phyloP scores from a whole-genome alignment of 306 rosid genomes.

The Begonia loranthoides region DNA sequence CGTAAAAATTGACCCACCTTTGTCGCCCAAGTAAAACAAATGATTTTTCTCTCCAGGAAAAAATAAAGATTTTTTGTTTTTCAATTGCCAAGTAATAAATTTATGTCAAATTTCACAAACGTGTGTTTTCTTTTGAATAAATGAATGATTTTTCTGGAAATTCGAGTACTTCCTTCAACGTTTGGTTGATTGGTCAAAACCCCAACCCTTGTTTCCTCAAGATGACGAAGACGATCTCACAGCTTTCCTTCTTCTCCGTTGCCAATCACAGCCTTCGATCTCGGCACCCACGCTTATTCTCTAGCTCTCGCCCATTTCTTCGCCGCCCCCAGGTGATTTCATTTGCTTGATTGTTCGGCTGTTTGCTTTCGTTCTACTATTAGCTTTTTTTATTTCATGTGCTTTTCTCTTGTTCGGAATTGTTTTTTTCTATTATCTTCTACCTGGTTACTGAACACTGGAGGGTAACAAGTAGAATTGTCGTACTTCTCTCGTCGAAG shows the following conservation, averaged over 20 bases:
- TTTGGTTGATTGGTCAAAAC: background rate
- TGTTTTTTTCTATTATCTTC: background rate
- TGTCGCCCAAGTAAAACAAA: too few relatives aligned
- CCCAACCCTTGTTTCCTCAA: background rate
- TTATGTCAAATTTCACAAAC: too few relatives aligned
- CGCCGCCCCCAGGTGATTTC: slow-evolving; percentile 31
- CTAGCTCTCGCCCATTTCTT: slow-evolving; percentile 19
- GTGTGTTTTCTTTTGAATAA: too few relatives aligned
- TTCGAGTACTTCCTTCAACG: too few relatives aligned
- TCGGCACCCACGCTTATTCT: slow-evolving; percentile 11
- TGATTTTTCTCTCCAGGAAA: too few relatives aligned
- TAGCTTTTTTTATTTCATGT: background rate
- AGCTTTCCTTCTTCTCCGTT: slow-evolving; percentile 40
- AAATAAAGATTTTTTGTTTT: too few relatives aligned
- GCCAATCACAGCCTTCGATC: slow-evolving; percentile 26
- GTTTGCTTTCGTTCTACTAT: background rate
- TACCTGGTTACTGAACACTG: background rate
- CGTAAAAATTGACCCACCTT: too few relatives aligned
- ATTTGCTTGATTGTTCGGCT: slow-evolving; percentile 1
- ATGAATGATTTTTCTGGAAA: too few relatives aligned
- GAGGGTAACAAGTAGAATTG: background rate
- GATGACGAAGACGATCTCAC: slow-evolving; percentile 36
- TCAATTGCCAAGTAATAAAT: too few relatives aligned
- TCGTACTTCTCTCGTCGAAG: background rate
- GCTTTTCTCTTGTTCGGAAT: background rate